Conservation (phyloP, 2,329 filamentous ascomycete species). For the Pseudogymnoascus sp. region DNA sequence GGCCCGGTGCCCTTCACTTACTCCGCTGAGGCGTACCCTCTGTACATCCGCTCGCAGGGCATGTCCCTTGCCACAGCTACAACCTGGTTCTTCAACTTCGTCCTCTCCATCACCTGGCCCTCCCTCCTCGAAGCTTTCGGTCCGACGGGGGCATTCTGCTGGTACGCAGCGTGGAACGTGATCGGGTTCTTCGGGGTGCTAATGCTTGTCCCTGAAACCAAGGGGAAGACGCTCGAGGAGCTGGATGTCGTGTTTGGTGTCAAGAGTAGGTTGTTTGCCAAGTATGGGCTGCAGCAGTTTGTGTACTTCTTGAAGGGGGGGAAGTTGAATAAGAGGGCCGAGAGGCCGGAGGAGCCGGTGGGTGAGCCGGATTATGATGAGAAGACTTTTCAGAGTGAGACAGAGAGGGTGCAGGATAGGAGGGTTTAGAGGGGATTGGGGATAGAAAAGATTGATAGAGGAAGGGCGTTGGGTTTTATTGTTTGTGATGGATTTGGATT, state of each 20-base stretch:
- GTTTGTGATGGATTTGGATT: neutral
- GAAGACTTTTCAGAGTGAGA: neutral
- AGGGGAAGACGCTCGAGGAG: constrained; percentile 34
- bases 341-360: neutral
- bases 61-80: constrained; percentile 53
- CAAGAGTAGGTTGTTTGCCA: constrained; percentile 15
- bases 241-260: constrained; percentile 42
- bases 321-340: neutral
- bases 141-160: neutral
- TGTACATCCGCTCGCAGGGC: constrained; percentile 52
- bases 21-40: constrained; percentile 58
- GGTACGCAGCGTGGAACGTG: constrained; percentile 33
- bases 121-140: neutral
- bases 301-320: constrained; percentile 16
- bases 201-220: constrained; percentile 51
- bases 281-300: constrained; percentile 19
- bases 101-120: constrained; percentile 18
- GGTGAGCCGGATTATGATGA: neutral
- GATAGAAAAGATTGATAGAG: neutral
- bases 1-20: constrained; percentile 57
- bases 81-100: constrained; percentile 31
- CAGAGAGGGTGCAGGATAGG: neutral
- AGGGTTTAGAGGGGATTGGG: neutral
- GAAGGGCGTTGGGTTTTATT: neutral
- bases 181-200: constrained; percentile 50